Base-by-base conservation (phyloP, 2,329 filamentous ascomycete species). In the Aureobasidium melanogenum region DNA sequence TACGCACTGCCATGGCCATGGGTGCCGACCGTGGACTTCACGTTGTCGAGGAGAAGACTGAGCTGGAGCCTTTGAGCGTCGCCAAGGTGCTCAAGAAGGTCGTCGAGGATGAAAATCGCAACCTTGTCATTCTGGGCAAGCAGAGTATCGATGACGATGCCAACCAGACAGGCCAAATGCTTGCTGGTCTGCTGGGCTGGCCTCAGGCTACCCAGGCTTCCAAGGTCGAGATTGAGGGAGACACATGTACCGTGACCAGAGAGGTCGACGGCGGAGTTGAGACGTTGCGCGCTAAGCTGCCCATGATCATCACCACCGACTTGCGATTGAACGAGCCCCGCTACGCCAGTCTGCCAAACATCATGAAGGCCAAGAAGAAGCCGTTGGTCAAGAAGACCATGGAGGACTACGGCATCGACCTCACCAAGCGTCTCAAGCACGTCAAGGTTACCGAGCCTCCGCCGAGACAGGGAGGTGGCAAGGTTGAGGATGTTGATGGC, bases 281-380 rank as follows among this genome's bases (percentile, higher is more conserved):
- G 82, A 97, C 92, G 65, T 79, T 99, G 60, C 83, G 82, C 74
- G 86, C 89, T 1, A 89, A 88, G 79, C 77, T 99, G 75, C 94
- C 94, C 0, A 86, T 97, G 86, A 80, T 99, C 57, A 89, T 99
- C 69, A 99, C 94, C 64, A 96, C 94, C 64, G 94, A 99, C 79
- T 75, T 99, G 77, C 80, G 94, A 57, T 79, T 99, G 74, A 99
- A 99, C 72, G 91, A 95, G 83, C 94, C 94, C 63, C 82, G 94
- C 66, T 99, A 96, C 75, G 94, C 93, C 24, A 96, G 86, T 76
- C 75, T 99, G 83, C 93, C 92, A 55, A 97, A 97, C 74, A 97
- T 99, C 67, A 99, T 99, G 94, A 99, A 97, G 87, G 94, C 94
- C 58, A 99, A 99, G 88, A 99, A 97, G 89, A 99, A 99, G 88